Evolutionary conservation across 768 basidiomycete genomes (phyloP), one percentile per base, ranked within the genome.

Genomic region (Leccinum subgranulosum): DNA sequence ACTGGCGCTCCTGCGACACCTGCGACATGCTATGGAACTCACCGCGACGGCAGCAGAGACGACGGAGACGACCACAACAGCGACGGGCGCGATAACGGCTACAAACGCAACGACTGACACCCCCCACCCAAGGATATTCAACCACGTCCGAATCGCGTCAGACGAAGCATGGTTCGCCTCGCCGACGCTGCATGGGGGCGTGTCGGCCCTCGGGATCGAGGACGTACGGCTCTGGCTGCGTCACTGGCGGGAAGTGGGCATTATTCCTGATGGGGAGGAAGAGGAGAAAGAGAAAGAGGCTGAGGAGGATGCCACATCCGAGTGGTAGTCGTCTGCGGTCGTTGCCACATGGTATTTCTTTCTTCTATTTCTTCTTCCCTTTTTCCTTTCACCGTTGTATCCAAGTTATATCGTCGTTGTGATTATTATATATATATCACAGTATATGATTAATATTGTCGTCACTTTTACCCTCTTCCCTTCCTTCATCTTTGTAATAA

Each of bases 181-280:
- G 49, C 49, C 61, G 23, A 63, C 57, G 33, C 23, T 60, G 34
- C 55, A 49, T 17, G 54, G 41, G 2, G 48, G 48, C 28, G 27
- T 53, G 36, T n/a, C 6, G 6, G 5, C 34, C 2, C 53, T 60
- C 0, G 63, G 58, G 4, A 8, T 2, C 9, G 56, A 50, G 6
- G 61, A 63, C 21, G 58, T 64, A 21, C 14, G 6, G 8, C 47
- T 53, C 6, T 63, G 61, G 63, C 1, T 63, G 39, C 46, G 47
- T 4, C 51, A 56, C 36, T 62, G 62, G 62, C 52, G 29, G 10
- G 60, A 52, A n/a, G 11, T 10, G 28, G 52, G 62, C 27, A 36
- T 43, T 57, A 51, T 60, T 4, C 21, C 45, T 46, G 45, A n/a
- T 41, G 39, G 39, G 39, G 39, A n/a, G n/a, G 39, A 36, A 15